Percentiles rank a stretch among this genome's conserved stretches.
Conservation (phyloP, 2,329 filamentous ascomycete species). For the Ampelomyces quisqualis region DNA sequence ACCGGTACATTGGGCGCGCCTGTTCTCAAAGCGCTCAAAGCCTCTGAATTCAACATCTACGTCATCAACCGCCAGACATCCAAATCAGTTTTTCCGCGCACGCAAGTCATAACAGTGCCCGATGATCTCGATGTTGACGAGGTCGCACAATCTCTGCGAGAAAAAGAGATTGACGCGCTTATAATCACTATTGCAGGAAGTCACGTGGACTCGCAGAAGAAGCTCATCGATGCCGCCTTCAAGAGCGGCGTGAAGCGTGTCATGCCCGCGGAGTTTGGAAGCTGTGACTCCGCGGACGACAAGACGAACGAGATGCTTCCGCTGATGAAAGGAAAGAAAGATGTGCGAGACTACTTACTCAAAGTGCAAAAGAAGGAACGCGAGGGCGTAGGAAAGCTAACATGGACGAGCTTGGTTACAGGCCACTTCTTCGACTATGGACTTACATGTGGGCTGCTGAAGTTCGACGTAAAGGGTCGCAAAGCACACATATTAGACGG, state of each 20-base stretch:
- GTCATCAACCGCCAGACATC: constrained; percentile 40
- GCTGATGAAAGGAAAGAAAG: constrained; percentile 55
- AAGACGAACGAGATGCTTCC: constrained; percentile 50
- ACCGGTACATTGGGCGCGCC: constrained; percentile 39
- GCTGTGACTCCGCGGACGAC: constrained; percentile 46
- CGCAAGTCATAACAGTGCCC: constrained; percentile 46
- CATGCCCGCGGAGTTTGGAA: constrained; percentile 62
- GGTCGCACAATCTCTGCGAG: constrained; percentile 44
- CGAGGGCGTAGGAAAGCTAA: constrained; percentile 45
- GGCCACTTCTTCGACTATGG: constrained; percentile 65
- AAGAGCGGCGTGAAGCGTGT: constrained; percentile 61
- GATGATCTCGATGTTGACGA: constrained; percentile 40
- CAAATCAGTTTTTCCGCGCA: constrained; percentile 44
- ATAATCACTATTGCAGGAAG: constrained; percentile 52
- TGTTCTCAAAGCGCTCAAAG: constrained; percentile 36
- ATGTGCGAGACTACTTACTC: constrained; percentile 46
- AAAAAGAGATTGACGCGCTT: constrained; percentile 52
- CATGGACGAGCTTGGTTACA: constrained; percentile 62
- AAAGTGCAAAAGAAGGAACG: constrained; percentile 50
- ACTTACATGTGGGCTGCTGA: constrained; percentile 52
- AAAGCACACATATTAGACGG: constrained; percentile 60
- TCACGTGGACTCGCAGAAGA: constrained; percentile 50
- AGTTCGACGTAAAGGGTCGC: constrained; percentile 54
- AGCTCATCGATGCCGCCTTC: constrained; percentile 60
- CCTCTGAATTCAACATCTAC: constrained; percentile 34